Percentiles rank a stretch among this genome's conserved stretches.
phyloP scores from a whole-genome alignment of 1,139 yeast species.

The Blastobotrys apis region DNA sequence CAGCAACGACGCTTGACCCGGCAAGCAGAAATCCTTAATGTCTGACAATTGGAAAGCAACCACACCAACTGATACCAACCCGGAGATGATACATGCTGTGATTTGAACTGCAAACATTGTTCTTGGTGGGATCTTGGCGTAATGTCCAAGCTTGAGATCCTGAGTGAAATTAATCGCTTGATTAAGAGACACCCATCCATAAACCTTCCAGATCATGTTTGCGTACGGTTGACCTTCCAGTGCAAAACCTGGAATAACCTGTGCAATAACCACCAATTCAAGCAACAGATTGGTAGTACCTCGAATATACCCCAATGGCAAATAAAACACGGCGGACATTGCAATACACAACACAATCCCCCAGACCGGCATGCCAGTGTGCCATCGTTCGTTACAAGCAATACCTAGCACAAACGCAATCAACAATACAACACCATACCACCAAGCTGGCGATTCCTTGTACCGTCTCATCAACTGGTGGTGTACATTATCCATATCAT shows the following conservation, averaged over 20 bases:
- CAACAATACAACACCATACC: slow-evolving; percentile 48
- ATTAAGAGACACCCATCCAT: neutral
- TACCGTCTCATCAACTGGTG: slow-evolving; percentile 57
- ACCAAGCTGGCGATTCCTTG: slow-evolving; percentile 63
- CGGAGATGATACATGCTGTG: slow-evolving; percentile 36
- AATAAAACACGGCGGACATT: neutral
- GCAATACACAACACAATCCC: neutral
- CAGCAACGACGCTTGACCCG: slow-evolving; percentile 25
- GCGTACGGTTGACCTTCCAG: neutral
- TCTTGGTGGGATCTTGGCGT: slow-evolving; percentile 56
- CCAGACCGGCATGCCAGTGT: slow-evolving; percentile 2
- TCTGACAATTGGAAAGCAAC: slow-evolving; percentile 49
- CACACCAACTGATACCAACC: slow-evolving; percentile 49
- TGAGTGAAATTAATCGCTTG: slow-evolving; percentile 1
- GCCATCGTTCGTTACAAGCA: neutral
- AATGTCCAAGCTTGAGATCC: slow-evolving; percentile 50
- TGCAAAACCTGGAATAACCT: neutral
- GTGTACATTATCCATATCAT: slow-evolving; percentile 62
- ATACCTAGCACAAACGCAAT: slow-evolving; percentile 24
- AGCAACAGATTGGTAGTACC: neutral
- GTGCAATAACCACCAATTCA: neutral
- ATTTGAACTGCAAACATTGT: slow-evolving; percentile 56
- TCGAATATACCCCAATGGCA: neutral
- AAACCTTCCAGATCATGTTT: neutral
- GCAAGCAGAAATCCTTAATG: slow-evolving; percentile 44